phyloP scores from a whole-genome alignment of 108 stramenopile species.

The Chaetoceros tenuissimus region DNA sequence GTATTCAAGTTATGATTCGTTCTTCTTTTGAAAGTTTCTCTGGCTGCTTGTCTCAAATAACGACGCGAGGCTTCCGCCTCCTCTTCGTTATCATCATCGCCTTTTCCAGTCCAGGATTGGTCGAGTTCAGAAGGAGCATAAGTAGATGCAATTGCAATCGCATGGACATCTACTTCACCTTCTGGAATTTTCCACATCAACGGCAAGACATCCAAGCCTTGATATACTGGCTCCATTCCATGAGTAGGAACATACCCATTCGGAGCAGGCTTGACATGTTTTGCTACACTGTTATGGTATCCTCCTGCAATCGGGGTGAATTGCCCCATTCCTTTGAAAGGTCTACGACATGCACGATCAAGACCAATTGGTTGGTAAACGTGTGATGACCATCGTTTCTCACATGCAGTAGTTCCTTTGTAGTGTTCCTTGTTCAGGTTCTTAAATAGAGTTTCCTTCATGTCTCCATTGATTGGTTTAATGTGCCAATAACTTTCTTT shows the following conservation, averaged over 20 bases:
- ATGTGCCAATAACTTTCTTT: slow-evolving; percentile 38
- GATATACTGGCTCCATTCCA: slow-evolving; percentile 3
- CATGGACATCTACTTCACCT: slow-evolving; percentile 11
- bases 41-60: not conserved
- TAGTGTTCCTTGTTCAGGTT: not conserved
- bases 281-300: not conserved
- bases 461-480: slow-evolving; percentile 21
- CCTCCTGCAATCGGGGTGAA: slow-evolving; percentile 6
- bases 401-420: not conserved
- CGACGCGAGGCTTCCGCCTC: not conserved
- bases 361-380: not conserved
- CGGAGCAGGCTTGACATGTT: not conserved
- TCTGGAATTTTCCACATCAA: slow-evolving; percentile 5
- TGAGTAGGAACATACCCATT: not conserved
- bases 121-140: slow-evolving; percentile 4
- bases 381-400: not conserved
- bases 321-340: not conserved
- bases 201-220: slow-evolving; percentile 9
- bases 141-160: slow-evolving; percentile 16
- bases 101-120: not conserved
- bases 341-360: not conserved
- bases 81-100: not conserved
- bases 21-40: not conserved
- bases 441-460: not conserved
- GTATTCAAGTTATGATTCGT: not conserved